Evolutionary conservation across 208 protist genomes (phyloP), one percentile per base, ranked within the genome.

Genomic region (Trypanosoma scelopori): DNA sequence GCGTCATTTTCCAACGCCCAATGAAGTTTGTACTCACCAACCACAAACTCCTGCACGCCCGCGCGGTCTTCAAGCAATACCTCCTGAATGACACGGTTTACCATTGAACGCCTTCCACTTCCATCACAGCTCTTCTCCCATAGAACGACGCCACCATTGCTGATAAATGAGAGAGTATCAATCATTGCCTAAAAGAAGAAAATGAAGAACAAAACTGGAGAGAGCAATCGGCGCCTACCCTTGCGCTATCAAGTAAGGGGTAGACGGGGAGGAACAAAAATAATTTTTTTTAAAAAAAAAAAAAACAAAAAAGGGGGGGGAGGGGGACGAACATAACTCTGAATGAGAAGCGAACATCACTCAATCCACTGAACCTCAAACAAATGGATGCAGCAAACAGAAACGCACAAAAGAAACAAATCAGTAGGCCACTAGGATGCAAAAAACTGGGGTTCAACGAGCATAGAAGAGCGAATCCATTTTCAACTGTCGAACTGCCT

Each of bases 1-100:
- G 87, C 76, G 49, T 98, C 92, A 74, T 98, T 98, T 50, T 89
- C 85, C 22, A 98, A 75, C 5, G 71, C 68, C 95, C 96, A 99
- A 39, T 82, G 79, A 55, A 99, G n/a, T 57, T 88, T 89, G 79
- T 96, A 97, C 42, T 91, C 81, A 42, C 81, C 82, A 11, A 91
- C 69, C 43, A 84, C 68, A 61, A 80, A 70, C 59, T 88, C 73
- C n/a, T 68, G 75, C 55, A 89, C 78, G 22, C 92, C 84, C 12
- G 84, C 82, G 42, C 95, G 89, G 53, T 97, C 93, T 71, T 98
- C 94, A 39, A 98, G 76, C 25, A 99, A 74, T 16, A 98, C 92
- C 5, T 89, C 93, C 49, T 91, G 77, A 58, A 99, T 96, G 22
- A 98, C 71, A 25, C 72, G 69, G 70, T 98, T 97, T 18, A 99